Base-by-base conservation (phyloP, 768 basidiomycete species). In the Suillus fuscotomentosus region DNA sequence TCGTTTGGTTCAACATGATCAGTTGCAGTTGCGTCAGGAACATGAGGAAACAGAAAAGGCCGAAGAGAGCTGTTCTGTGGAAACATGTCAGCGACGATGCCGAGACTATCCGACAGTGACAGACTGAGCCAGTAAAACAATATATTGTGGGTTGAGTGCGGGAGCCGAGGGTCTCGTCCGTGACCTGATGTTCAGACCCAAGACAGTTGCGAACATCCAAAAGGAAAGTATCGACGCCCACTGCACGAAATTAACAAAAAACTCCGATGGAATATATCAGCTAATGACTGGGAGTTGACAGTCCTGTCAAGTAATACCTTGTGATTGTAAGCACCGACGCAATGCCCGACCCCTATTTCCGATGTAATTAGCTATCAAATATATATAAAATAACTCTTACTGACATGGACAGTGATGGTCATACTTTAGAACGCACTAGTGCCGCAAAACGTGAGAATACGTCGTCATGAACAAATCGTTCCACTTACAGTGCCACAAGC, bases 361-460 rank as follows among this genome's bases (percentile, higher is more conserved):
- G 51, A 56, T 11, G 14, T 27, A 39, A 27, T 61, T 63, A 11
- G 34, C 48, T 14, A 34, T 53, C 22, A 9, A 43, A 34, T 17
- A 47, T 41, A 41, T 7, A 22, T 10, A 62, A 55, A 15, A 48
- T 61, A 63, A 34, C 45, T 50, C 31, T 22, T 7, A 79, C 88
- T 67, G 73, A 92, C 91, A 95, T 59, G 93, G 93, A 77, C 93
- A 95, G 71, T 95, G 94, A 76, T 95, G 93, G 71, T 95, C 93
- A 68, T 88, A 95, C 73, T 86, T 89, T 55, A 95, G 73, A 7
- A 95, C 81, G 70, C 94, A 95, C 90, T 94, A 67, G 17, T 54
- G n/a, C 51, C 38, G 20, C 22, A 34, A n/a, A 54, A 38, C 24
- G n/a, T 64, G 31, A 69, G 65, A 48, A 10, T 3, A 31, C 7